A percentile compares a stretch with the other conserved stretches of the same genome.
Conservation (phyloP, 1,139 yeast genomes). For the Yamadazyma songkhlaensis region DNA sequence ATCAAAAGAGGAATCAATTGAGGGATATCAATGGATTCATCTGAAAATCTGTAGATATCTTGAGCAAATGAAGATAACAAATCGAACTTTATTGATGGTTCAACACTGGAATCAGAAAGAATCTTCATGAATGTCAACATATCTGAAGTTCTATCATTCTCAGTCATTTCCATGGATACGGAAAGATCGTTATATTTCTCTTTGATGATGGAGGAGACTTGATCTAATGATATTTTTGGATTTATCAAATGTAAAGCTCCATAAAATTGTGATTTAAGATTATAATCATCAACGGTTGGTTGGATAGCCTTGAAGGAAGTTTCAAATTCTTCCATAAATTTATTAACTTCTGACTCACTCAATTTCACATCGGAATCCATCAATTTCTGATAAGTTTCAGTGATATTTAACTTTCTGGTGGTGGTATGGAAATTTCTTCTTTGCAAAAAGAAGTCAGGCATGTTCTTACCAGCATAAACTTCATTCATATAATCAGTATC, state of each 20-base stretch:
- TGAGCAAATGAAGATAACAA: conserved; percentile 27
- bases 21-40: conserved; percentile 23
- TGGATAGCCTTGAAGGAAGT: conserved; percentile 11
- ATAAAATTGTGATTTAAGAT: conserved; percentile 34
- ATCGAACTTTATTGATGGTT: conserved; percentile 18
- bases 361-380: conserved; percentile 1
- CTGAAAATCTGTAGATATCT: conserved; percentile 25
- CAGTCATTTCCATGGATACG: conserved; percentile 15
- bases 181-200: conserved; percentile 27
- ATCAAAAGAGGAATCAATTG: conserved; percentile 36
- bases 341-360: conserved; percentile 4
- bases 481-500: conserved; percentile 2
- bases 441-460: conserved; percentile 12
- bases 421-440: conserved; percentile 11
- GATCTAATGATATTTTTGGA: conserved; percentile 28
- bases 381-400: background rate
- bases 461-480: conserved; percentile 2
- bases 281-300: conserved; percentile 27
- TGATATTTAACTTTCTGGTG: background rate
- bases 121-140: conserved; percentile 29
- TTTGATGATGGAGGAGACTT: conserved; percentile 22
- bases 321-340: conserved; percentile 17
- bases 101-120: conserved; percentile 26
- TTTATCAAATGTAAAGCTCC: conserved; percentile 34
- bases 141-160: conserved; percentile 24